Evolutionary conservation across 805 yeast species (phyloP), one percentile per base, ranked within the genome.

Genomic region (Candida silvicultrix): DNA sequence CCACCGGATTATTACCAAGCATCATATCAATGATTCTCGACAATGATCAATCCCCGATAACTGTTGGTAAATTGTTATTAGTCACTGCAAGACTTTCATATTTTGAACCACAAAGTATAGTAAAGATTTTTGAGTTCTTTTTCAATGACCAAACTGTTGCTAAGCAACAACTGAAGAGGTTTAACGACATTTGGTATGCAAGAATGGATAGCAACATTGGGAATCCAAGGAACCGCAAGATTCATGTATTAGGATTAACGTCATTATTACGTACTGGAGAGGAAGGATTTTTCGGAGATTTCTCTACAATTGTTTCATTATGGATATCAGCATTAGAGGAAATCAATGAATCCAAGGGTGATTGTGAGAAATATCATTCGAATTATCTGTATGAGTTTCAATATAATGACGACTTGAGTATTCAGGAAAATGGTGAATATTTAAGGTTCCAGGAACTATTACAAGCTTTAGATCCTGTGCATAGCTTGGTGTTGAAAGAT

Each of bases 221-320:
- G 38, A 89, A 83, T 55, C 90, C 95, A 1, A 73, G 87, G 48
- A 78, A 80, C 53, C 79, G 85, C 50, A 92, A 92, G 62, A 67
- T 83, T 44, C 80, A 77, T 52, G 66, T 81, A 3, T 61, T 87
- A 48, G 94, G 87, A 0, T 60, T 85, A 9, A 66, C 83, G 3
- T 65, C 81, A 11, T 54, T 85, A 43, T 53, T 78, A 12, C 63
- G 72, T 25, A 65, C 74, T 1, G 68, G 69, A 2, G 50, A 59
- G 21, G 48, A 56, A 2, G 53, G 60, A 1, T 54, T 67, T 14
- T 50, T 66, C 41, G 51, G 58, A n/a, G 64, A 58, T 45, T 45
- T 64, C 7, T 59, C 61, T 22, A 58, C 60, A 3, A 54, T 68
- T 11, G 61, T 77, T 5, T 62, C 70, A 3, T 51, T 73, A 7